Evolutionary conservation across 495 filamentous ascomycete genomes (phyloP).

Genomic region (Pyrenula aspistea): DNA sequence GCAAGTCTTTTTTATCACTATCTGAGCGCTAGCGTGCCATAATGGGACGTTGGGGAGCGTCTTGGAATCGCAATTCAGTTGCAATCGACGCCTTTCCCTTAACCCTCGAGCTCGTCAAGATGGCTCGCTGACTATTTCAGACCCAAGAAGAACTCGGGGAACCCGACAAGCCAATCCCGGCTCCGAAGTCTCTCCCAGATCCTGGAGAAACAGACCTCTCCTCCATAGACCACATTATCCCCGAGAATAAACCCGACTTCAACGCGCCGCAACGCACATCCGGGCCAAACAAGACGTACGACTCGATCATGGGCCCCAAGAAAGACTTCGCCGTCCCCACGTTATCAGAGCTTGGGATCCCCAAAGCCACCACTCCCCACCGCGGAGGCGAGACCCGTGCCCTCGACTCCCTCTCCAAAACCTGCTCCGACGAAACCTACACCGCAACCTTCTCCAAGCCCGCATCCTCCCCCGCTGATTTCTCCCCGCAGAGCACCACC

Average conservation of each 20-base stretch:
- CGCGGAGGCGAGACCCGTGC: constrained; percentile 52
- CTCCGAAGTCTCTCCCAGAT: constrained; percentile 42
- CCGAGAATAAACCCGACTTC: constrained; percentile 33
- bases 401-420: constrained; percentile 32
- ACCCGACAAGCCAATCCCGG: constrained; percentile 40
- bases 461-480: constrained; percentile 54
- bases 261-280: constrained; percentile 35
- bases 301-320: constrained; percentile 43
- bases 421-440: constrained; percentile 46
- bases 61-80: too few species aligned
- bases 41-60: too few species aligned
- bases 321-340: constrained; percentile 50
- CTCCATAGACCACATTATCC: constrained; percentile 36
- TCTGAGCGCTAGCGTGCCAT: not conserved
- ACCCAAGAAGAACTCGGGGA: constrained; percentile 34
- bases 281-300: constrained; percentile 38
- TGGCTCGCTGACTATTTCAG: too few species aligned
- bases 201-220: constrained; percentile 43
- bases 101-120: too few species aligned
- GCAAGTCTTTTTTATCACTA: too few species aligned
- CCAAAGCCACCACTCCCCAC: constrained; percentile 41
- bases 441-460: constrained; percentile 60
- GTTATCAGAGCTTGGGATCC: constrained; percentile 49
- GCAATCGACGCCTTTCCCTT: too few species aligned
- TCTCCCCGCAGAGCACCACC: constrained; percentile 55